These are phyloP conservation scores for Phytophthora nicotianae DNA, from an alignment of 352 stramenopile species.

Conservation along the genomic window DNA sequence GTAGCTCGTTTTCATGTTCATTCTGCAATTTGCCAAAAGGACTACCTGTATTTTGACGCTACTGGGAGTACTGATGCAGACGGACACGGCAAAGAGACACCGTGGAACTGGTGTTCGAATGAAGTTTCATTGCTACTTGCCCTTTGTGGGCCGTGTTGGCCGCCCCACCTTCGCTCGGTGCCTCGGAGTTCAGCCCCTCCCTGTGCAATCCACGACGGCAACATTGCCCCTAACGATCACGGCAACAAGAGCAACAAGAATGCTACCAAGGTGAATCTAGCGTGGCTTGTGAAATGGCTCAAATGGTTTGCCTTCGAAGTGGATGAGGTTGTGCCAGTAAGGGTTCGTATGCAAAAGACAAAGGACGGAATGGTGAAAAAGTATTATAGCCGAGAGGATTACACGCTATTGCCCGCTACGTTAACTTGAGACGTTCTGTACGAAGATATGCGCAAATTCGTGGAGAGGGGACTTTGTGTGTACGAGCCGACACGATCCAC, in stretches of 20 bases:
- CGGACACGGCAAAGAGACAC: not conserved
- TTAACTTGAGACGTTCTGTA: not conserved
- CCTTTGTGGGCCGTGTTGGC: not conserved
- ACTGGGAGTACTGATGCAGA: not conserved
- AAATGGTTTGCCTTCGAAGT: not conserved
- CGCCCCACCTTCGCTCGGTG: not conserved
- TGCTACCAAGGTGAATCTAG: not conserved
- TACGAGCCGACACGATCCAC: not conserved
- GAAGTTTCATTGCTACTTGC: not conserved
- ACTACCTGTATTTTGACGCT: not conserved
- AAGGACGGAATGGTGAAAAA: not conserved
- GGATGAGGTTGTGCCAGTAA: not conserved
- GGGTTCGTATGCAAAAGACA: not conserved
- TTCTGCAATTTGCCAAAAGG: no score
- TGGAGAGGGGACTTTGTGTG: not conserved
- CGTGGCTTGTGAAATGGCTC: not conserved
- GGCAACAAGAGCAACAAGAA: not conserved
- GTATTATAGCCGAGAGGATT: not conserved
- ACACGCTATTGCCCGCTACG: slow-evolving; percentile 9
- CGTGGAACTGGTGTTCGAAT: not conserved
- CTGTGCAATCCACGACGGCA: not conserved
- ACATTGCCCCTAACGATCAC: not conserved
- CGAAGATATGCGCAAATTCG: not conserved
- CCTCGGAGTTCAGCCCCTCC: not conserved
- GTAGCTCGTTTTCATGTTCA: no score